A percentile compares a stretch with the other conserved stretches of the same genome.
Evolutionary conservation across 805 yeast genomes (phyloP).

Genomic region (Candida lessepsii): DNA sequence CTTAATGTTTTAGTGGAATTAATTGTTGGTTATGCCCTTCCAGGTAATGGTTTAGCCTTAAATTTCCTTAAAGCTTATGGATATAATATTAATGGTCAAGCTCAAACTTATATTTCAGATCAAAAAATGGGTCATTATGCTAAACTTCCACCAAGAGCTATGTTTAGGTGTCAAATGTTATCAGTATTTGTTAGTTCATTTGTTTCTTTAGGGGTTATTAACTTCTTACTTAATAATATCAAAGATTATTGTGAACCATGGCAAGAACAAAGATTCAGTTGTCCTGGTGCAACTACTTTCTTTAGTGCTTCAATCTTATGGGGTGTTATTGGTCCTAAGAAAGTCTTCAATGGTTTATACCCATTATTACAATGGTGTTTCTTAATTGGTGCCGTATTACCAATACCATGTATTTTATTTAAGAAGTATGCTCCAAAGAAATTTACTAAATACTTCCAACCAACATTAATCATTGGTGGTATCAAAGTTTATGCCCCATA

Average conservation of each 20-base stretch:
- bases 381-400: conserved; percentile 28
- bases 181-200: conserved; percentile 10
- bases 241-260: conserved; percentile 11
- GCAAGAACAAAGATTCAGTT: conserved; percentile 35
- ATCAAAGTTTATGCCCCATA: conserved; percentile 28
- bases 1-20: conserved; percentile 56
- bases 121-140: conserved; percentile 22
- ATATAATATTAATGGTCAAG: conserved; percentile 55
- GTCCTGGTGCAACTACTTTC: conserved; percentile 28
- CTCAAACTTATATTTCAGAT: conserved; percentile 44
- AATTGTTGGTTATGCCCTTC: conserved; percentile 55
- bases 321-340: conserved; percentile 57
- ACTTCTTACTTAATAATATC: conserved; percentile 17
- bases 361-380: conserved; percentile 30
- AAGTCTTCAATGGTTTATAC: conserved; percentile 29
- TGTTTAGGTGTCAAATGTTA: conserved; percentile 20
- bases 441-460: conserved; percentile 27
- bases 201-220: conserved; percentile 13
- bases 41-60: conserved; percentile 55
- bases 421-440: conserved; percentile 19
- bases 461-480: conserved; percentile 29
- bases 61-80: conserved; percentile 53
- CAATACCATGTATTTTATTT: conserved; percentile 18
- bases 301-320: conserved; percentile 57
- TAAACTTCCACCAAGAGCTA: conserved; percentile 24